Evolutionary conservation across 805 yeast genomes (phyloP).

Genomic region (Candida boidinii): DNA sequence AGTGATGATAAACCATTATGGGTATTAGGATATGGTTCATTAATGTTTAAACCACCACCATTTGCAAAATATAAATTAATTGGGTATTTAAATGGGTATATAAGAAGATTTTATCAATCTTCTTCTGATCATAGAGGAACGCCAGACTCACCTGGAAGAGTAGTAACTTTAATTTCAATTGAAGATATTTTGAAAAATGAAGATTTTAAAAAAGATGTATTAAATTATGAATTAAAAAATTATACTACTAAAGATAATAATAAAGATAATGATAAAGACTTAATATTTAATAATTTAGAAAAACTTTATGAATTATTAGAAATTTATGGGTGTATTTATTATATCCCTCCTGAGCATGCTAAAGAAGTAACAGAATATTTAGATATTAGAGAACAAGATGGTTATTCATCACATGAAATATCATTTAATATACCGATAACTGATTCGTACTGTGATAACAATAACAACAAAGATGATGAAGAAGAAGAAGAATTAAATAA

Average conservation of each 20-base stretch:
- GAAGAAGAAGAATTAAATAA: constrained; percentile 8
- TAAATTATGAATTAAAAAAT: constrained; percentile 16
- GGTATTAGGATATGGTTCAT: constrained; percentile 87
- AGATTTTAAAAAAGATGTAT: constrained; percentile 33
- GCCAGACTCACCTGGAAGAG: constrained; percentile 80
- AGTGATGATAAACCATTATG: constrained; percentile 41
- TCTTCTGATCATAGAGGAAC: constrained; percentile 89
- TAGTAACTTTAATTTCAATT: constrained; percentile 67
- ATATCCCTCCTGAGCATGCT: constrained; percentile 59
- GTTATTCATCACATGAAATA: constrained; percentile 64
- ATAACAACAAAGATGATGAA: too few relatives aligned
- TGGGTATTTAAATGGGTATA: constrained; percentile 69
- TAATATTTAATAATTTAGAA: constrained; percentile 7
- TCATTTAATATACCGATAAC: constrained; percentile 44
- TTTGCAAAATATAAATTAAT: constrained; percentile 31
- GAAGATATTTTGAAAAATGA: constrained; percentile 38
- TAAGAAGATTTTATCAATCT: constrained; percentile 86
- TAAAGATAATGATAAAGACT: constrained; percentile 10
- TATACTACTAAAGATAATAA: constrained; percentile 5
- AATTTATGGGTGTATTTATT: constrained; percentile 80
- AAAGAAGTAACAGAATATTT: constrained; percentile 56
- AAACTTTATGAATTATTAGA: constrained; percentile 34
- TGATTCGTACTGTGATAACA: too few relatives aligned
- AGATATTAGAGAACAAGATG: constrained; percentile 83
- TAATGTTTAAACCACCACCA: constrained; percentile 84